Conservation (phyloP, 768 basidiomycete genomes). For the Tulasnella sp. region DNA sequence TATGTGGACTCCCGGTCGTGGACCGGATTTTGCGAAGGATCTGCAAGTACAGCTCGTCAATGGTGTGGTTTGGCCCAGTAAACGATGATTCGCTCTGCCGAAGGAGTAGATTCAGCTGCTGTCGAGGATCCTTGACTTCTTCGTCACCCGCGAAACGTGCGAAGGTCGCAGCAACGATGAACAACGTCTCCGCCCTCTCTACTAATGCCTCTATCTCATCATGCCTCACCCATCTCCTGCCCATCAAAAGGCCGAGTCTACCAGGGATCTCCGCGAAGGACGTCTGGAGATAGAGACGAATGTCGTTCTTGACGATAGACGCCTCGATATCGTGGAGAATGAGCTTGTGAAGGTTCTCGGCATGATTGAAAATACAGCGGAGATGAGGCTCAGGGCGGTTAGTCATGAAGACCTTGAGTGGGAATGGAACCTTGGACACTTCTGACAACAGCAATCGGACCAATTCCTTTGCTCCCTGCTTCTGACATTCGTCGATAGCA, state of each 20-base stretch:
- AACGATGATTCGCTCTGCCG: not conserved
- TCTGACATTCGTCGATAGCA: slow-evolving; percentile 30
- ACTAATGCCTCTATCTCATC: not conserved
- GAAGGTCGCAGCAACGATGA: not conserved
- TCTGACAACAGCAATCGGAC: slow-evolving; percentile 22
- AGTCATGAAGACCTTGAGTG: slow-evolving; percentile 29
- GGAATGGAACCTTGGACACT: slow-evolving; percentile 22
- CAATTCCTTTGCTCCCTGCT: slow-evolving; percentile 12
- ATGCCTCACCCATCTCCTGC: not conserved
- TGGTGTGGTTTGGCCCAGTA: not conserved
- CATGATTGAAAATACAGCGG: not conserved
- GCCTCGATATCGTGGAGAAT: slow-evolving; percentile 13
- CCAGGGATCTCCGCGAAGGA: not conserved
- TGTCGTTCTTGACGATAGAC: slow-evolving; percentile 7
- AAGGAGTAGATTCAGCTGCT: not conserved
- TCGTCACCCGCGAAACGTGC: not conserved
- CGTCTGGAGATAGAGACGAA: slow-evolving; percentile 10
- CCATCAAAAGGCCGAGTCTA: not conserved
- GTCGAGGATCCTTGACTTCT: not conserved
- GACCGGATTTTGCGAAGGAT: not conserved
- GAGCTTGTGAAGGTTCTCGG: not conserved
- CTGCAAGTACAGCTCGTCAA: not conserved
- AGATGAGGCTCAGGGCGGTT: slow-evolving; percentile 27
- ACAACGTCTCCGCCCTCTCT: not conserved
- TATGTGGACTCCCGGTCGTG: not conserved